These are phyloP conservation scores for Rubia yunnanensis DNA, from an alignment of 257 asterid genomes.

Conservation along the genomic window DNA sequence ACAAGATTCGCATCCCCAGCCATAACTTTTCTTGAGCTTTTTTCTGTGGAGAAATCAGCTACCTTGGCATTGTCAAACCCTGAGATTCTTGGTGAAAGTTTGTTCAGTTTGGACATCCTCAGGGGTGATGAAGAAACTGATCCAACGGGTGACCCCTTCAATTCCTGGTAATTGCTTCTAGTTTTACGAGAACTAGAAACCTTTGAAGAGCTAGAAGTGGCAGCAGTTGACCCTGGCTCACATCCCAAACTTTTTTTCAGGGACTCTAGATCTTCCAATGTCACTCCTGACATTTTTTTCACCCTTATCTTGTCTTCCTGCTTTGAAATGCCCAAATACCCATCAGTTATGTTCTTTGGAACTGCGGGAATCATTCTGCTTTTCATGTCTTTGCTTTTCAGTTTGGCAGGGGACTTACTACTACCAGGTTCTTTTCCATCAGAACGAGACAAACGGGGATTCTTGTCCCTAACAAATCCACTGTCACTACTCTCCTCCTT, in stretches of 20 bases:
- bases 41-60: conserved; percentile 18
- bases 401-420: conserved; percentile 21
- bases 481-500: conserved; percentile 33
- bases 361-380: conserved; percentile 23
- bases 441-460: conserved; percentile 33
- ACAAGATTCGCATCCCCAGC: conserved; percentile 28
- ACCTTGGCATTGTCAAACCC: conserved; percentile 29
- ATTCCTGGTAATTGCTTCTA: conserved; percentile 35
- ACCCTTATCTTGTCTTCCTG: conserved; percentile 28
- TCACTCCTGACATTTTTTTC: conserved; percentile 25
- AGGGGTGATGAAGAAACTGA: conserved; percentile 93
- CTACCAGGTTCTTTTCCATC: conserved; percentile 38
- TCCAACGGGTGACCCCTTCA: conserved; percentile 73
- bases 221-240: conserved; percentile 51
- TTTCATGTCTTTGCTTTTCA: conserved; percentile 25
- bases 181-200: conserved; percentile 65
- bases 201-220: conserved; percentile 94
- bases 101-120: conserved; percentile 31
- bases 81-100: conserved; percentile 27
- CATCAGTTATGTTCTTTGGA: conserved; percentile 23
- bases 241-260: conserved; percentile 61
- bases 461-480: conserved; percentile 47
- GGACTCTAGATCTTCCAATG: conserved; percentile 51
- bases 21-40: conserved; percentile 29
- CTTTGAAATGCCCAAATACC: conserved; percentile 31